Evolutionary conservation across 306 rosid genomes (phyloP).

Genomic region (Mucuna pruriens): DNA sequence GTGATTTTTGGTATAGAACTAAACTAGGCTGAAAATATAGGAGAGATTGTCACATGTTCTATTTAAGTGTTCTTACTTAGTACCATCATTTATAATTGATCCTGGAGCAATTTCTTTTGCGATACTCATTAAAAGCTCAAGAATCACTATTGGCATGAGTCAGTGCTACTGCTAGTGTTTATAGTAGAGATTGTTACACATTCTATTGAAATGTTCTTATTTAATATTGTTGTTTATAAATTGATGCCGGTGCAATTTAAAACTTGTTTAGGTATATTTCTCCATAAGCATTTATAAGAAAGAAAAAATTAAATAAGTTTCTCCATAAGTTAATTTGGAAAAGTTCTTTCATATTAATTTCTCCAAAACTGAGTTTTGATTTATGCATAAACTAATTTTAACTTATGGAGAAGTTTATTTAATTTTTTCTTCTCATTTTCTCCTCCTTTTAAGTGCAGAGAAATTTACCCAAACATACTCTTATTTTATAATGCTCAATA

Average conservation of each 20-base stretch:
- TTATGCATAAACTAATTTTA: too few relatives aligned
- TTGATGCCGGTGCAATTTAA: not conserved
- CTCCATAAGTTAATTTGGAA: too few relatives aligned
- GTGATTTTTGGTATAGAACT: not conserved
- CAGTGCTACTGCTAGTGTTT: not conserved
- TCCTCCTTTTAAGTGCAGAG: too few relatives aligned
- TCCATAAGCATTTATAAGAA: too few relatives aligned
- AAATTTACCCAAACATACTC: too few relatives aligned
- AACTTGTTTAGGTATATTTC: too few relatives aligned
- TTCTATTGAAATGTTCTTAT: not conserved
- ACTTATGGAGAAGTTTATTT: too few relatives aligned
- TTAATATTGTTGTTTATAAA: not conserved
- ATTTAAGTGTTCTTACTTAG: not conserved
- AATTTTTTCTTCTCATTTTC: too few relatives aligned
- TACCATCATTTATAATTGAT: not conserved
- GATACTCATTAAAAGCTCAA: not conserved
- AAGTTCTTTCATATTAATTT: too few relatives aligned
- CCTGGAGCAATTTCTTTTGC: not conserved
- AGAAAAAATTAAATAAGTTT: too few relatives aligned
- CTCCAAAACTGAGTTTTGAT: too few relatives aligned
- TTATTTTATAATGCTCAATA: not conserved
- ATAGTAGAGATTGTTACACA: not conserved
- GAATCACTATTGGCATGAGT: not conserved
- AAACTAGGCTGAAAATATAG: conserved; percentile 4
- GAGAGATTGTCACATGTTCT: not conserved